Base-by-base conservation (phyloP, 306 rosid species). In the Inga laurina region DNA sequence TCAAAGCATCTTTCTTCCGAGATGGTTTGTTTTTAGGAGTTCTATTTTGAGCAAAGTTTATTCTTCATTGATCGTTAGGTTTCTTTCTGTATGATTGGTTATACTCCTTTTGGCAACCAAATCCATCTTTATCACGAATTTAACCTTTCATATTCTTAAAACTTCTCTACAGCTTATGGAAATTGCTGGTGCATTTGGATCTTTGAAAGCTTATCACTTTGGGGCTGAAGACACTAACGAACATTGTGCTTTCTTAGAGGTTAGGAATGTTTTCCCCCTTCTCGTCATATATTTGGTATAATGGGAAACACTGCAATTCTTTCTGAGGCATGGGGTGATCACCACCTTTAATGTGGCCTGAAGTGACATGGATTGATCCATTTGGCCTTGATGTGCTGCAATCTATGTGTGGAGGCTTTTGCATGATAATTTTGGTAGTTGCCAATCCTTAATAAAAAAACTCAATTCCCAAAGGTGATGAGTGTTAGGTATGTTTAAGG, bases 241-340 rank as follows among this genome's bases (percentile, higher is more conserved):
- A 83, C 84, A 89, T 32, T 83, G 90, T 83, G 99, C 95, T 82
- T 94, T 96, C 87, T 81, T 96, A 7, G 98, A 96, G 99, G 99
- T 96, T 86, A 70, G 84, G 64, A 21, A 73, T 32, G 14, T 30
- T 64, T 51, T 72, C 65, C 8, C 67, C 41, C 2, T 62, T 48
- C 54, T 59, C 19, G 56, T 39, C 46, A 5, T 73, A 5, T 18
- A 44, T 74, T 78, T 41, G 43, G 66, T 59, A 75, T 15, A 12
- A 22, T 24, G 46, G 70, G 75, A 21, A 19, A 67, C 43, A 12
- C 69, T 10, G 34, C 66, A 65, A 66, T 79, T 59, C 44, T 44
- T n/a, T 46, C 13, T 72, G 22, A 72, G 76, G n/a, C 59, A 22
- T 8, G 59, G 59, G 39, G 76, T 13, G 77, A 15, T 18, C 43